phyloP scores from a whole-genome alignment of 106 monocot species.

The Dendrobium huoshanense region DNA sequence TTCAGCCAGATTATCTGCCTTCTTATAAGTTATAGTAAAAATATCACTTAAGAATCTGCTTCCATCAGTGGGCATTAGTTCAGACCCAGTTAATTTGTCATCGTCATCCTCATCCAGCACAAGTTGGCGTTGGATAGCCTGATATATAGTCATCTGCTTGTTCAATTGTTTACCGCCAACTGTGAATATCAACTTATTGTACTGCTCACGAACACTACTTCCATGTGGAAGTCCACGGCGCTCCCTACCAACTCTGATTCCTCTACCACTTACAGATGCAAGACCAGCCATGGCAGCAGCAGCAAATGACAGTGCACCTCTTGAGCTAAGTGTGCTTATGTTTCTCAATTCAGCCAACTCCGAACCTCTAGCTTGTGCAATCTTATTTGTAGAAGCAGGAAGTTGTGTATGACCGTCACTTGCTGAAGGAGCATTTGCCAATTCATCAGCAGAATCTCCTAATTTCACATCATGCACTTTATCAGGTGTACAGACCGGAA shows the following conservation, averaged over 20 bases:
- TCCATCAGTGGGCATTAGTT: slow-evolving; percentile 55
- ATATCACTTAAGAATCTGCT: slow-evolving; percentile 80
- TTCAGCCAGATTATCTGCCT: slow-evolving; percentile 63
- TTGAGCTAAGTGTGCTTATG: slow-evolving; percentile 61
- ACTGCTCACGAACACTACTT: slow-evolving; percentile 37
- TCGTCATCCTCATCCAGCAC: slow-evolving; percentile 74
- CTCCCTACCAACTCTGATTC: slow-evolving; percentile 69
- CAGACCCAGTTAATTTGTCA: slow-evolving; percentile 52
- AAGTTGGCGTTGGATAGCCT: slow-evolving; percentile 88
- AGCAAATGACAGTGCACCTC: slow-evolving; percentile 95
- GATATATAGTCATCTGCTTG: slow-evolving; percentile 87
- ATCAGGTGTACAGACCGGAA: slow-evolving; percentile 68
- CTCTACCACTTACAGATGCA: slow-evolving; percentile 76
- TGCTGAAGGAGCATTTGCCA: slow-evolving; percentile 35
- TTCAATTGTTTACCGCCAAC: slow-evolving; percentile 77
- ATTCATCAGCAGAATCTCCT: slow-evolving; percentile 71
- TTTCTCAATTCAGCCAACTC: slow-evolving; percentile 55
- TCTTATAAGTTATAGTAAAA: slow-evolving; percentile 92
- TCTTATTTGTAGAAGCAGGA: slow-evolving; percentile 55
- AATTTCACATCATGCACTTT: slow-evolving; percentile 97
- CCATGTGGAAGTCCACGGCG: slow-evolving; percentile 36
- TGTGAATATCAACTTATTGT: slow-evolving; percentile 78
- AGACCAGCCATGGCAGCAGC: slow-evolving; percentile 97
- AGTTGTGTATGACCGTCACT: slow-evolving; percentile 52
- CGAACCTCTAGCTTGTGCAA: slow-evolving; percentile 18